Base-by-base conservation (phyloP, 1,284 basidiomycete genomes). In the Polyporus tsugae region DNA sequence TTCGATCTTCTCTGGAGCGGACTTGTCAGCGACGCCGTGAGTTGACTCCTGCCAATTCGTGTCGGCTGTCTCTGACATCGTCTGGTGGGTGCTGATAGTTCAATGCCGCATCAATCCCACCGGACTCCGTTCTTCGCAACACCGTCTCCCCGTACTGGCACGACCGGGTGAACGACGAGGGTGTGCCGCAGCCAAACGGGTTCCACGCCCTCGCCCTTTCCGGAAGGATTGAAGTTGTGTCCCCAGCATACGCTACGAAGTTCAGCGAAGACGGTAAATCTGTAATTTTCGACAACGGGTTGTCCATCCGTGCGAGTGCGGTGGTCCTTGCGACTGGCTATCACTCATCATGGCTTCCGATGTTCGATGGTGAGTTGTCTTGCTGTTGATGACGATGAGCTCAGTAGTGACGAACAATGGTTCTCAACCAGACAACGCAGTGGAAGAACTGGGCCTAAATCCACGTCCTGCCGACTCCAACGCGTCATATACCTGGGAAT, bases 311-410 rank as follows among this genome's bases (percentile, higher is more conserved):
- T 6, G 85, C 86, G 5, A 79, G 84, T 57, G 83, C 82, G 1
- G 80, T 90, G 4, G 75, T 90, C 2, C 81, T 90, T 0, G 85
- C 82, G 0, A 89, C 89, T 19, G 89, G 89, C 2, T 90, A 85
- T 73, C 73, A 75, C 36, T 87, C 86, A 4, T 88, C 86, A 0
- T 89, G 87, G 88, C 89, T 62, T 81, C 85, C 71, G 4, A 58
- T 58, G 55, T 58, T 58, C 17, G 55, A 38, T 33, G 55, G 55
- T 58, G 38, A 19, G 52, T 13, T 7, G 10, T 13, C 10, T 13
- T 33, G 11, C 29, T 15, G 11, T 35, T 17, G 6, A 5, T 13
- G 29, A 7, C 6, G 15, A 4, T 6, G 6, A 35, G 11, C 73
- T n/a, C 9, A 5, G 11, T 22, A 1, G 17, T 19, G 3, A 33